Conservation (phyloP, 1,284 basidiomycete species). For the Apiotrichum siamense region DNA sequence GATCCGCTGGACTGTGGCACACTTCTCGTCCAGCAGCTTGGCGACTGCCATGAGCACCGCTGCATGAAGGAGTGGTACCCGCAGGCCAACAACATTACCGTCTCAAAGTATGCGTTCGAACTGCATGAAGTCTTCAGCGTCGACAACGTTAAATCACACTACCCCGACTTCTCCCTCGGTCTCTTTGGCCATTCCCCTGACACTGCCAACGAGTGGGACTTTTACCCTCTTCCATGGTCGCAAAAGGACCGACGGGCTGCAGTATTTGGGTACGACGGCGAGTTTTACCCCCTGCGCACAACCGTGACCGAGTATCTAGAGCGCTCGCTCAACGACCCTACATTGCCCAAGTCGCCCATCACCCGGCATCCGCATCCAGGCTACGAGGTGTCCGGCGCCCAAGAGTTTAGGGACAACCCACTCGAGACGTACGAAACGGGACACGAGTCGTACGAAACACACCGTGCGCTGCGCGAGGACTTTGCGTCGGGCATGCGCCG, state of each 20-base stretch:
- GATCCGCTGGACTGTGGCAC: constrained; percentile 43
- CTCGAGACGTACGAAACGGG: constrained; percentile 38
- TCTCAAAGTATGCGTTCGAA: constrained; percentile 48
- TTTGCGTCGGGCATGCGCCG: constrained; percentile 44
- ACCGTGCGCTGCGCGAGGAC: constrained; percentile 32
- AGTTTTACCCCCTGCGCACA: constrained; percentile 46
- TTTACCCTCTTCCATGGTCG: constrained; percentile 39
- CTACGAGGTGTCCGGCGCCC: constrained; percentile 32
- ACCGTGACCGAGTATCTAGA: constrained; percentile 30
- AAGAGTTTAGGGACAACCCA: constrained; percentile 25
- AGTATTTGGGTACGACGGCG: constrained; percentile 45
- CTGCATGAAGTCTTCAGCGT: constrained; percentile 44
- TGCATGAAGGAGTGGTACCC: constrained; percentile 47
- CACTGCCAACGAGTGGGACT: constrained; percentile 47
- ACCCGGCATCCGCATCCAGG: constrained; percentile 40
- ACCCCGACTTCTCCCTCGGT: constrained; percentile 38
- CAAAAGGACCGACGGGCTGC: constrained; percentile 34
- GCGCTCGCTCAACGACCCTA: constrained; percentile 1
- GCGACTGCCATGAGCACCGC: constrained; percentile 41
- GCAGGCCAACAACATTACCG: constrained; percentile 44
- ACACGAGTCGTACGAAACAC: constrained; percentile 34
- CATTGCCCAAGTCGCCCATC: constrained; percentile 17
- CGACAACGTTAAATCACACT: constrained; percentile 29
- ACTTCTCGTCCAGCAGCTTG: constrained; percentile 45
- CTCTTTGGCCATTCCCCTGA: constrained; percentile 47